Conservation (phyloP, 148 eudicot species). For the Rhododendron molle region DNA sequence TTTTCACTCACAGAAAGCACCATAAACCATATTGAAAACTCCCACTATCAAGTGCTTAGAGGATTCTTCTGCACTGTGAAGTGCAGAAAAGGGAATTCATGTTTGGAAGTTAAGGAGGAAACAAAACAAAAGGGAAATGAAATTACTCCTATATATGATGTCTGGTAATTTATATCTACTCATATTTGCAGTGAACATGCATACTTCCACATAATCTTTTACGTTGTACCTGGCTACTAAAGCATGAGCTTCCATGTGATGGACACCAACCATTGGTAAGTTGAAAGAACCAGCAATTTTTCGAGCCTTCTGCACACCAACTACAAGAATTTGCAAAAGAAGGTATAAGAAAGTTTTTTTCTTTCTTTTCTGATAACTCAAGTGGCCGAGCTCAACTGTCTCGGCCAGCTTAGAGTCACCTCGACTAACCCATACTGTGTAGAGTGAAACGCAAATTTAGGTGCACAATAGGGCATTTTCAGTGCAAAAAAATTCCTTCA, state of each 20-base stretch:
- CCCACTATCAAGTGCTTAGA: background rate
- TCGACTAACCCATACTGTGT: background rate
- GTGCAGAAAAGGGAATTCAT: background rate
- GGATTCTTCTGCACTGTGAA: background rate
- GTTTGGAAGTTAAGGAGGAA: background rate
- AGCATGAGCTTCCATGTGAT: slow-evolving; percentile 99
- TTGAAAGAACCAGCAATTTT: slow-evolving; percentile 65
- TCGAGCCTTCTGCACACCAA: slow-evolving; percentile 96
- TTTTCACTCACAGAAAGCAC: background rate
- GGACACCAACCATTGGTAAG: slow-evolving; percentile 85
- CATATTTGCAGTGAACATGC: background rate
- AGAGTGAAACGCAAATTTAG: background rate
- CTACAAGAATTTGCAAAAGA: slow-evolving; percentile 37
- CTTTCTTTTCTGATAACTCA: background rate
- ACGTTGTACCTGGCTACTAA: slow-evolving; percentile 76
- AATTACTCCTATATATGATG: background rate
- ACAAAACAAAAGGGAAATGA: background rate
- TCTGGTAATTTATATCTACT: background rate
- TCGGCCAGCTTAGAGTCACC: background rate
- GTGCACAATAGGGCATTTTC: background rate
- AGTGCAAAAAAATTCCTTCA: background rate
- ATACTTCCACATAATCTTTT: background rate
- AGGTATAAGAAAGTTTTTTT: background rate
- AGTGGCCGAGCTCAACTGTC: too few relatives aligned
- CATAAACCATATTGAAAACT: background rate